phyloP scores from a whole-genome alignment of 305 asterid genomes.

The Vinca major region DNA sequence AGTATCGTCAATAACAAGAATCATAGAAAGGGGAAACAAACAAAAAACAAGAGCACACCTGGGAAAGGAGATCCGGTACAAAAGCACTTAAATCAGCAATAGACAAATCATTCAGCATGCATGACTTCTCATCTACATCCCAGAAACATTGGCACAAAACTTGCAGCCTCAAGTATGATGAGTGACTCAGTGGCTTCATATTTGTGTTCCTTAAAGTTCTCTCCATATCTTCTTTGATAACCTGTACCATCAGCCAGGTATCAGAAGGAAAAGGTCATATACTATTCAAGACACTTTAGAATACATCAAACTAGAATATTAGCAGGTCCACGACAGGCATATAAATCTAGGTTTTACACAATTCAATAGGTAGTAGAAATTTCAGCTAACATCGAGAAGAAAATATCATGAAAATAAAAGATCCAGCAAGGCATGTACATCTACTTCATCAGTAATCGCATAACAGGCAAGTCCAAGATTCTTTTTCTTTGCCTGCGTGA shows the following conservation, averaged over 20 bases:
- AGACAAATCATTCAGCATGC: slow-evolving; percentile 51
- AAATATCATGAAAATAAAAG: background rate
- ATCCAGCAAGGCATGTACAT: background rate
- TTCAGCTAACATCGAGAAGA: background rate
- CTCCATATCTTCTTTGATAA: slow-evolving; percentile 81
- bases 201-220: slow-evolving; percentile 86
- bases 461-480: background rate
- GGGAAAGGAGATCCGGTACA: slow-evolving; percentile 77
- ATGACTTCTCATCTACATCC: slow-evolving; percentile 79
- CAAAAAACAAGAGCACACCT: slow-evolving; percentile 41
- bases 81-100: slow-evolving; percentile 63
- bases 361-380: background rate
- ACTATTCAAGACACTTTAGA: background rate
- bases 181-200: slow-evolving; percentile 85
- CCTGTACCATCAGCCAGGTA: slow-evolving; percentile 46
- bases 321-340: background rate
- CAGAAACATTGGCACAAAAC: slow-evolving; percentile 75
- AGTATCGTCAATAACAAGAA: background rate
- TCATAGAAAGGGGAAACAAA: slow-evolving; percentile 4
- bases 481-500: background rate
- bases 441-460: background rate
- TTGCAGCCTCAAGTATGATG: slow-evolving; percentile 82
- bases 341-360: too few relatives aligned
- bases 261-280: slow-evolving; percentile 18
- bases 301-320: background rate